Percentiles rank a stretch among this genome's conserved stretches.
These are phyloP conservation scores for Trypanosoma cruzi DNA, from an alignment of 208 protist species.

Conservation along the genomic window DNA sequence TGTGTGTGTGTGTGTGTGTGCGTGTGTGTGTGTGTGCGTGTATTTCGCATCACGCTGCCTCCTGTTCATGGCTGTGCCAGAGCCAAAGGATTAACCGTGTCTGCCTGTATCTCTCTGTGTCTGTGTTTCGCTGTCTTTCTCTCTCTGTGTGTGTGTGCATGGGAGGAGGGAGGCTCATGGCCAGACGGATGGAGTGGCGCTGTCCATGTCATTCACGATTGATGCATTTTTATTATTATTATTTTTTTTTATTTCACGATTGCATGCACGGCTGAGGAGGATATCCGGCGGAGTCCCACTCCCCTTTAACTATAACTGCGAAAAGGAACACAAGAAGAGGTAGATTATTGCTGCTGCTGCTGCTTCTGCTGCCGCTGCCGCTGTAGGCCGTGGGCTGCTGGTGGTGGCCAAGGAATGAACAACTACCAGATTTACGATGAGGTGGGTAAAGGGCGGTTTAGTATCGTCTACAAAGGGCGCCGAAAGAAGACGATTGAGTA, in stretches of 20 bases:
- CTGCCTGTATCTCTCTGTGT: no score
- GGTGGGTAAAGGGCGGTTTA: constrained; percentile 87
- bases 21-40: constrained; percentile 2
- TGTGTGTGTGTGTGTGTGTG: constrained; percentile 9
- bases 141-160: background rate
- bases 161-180: no score
- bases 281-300: background rate
- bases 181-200: background rate
- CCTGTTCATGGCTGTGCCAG: background rate
- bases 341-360: background rate
- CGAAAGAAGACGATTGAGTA: constrained; percentile 92
- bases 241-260: background rate
- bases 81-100: no score
- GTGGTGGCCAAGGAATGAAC: constrained; percentile 67
- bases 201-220: background rate
- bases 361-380: background rate
- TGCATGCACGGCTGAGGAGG: background rate
- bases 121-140: background rate
- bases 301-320: background rate
- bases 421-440: constrained; percentile 95
- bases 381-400: background rate
- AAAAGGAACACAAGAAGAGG: background rate
- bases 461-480: constrained; percentile 94
- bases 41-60: background rate
- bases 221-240: constrained; percentile 4